phyloP scores from a whole-genome alignment of 163 green algal genomes.

The Trebouxiophyceae sp. region DNA sequence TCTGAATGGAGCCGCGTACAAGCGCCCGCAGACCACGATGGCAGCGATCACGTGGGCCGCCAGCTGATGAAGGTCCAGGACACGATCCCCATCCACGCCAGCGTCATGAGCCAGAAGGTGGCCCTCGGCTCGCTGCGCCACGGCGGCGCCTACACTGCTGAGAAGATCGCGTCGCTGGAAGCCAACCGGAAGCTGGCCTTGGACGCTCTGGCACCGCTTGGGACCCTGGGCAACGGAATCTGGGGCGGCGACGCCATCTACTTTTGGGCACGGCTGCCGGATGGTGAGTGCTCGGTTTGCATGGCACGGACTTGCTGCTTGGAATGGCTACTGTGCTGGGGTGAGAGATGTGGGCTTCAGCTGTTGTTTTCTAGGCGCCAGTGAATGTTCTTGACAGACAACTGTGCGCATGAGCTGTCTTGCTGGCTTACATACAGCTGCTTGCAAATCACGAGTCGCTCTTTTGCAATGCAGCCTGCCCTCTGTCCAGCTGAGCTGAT shows the following conservation, averaged over 20 bases:
- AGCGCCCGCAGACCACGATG: constrained; percentile 2
- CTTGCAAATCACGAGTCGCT: not conserved
- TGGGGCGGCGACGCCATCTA: constrained; percentile 14
- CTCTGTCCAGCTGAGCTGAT: not conserved
- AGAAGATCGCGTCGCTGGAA: constrained; percentile 1
- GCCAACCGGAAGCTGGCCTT: constrained; percentile 1
- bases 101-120: constrained; percentile 37
- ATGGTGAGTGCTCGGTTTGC: not conserved
- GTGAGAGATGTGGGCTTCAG: no score
- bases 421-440: not conserved
- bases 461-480: not conserved
- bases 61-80: constrained; percentile 75
- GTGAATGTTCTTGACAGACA: not conserved
- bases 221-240: constrained; percentile 1
- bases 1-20: no score
- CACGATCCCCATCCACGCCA: constrained; percentile 68
- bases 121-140: constrained; percentile 47
- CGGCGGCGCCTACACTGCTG: constrained; percentile 40
- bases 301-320: no score
- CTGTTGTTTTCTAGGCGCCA: no score
- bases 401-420: not conserved
- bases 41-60: constrained; percentile 30
- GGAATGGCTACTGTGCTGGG: no score
- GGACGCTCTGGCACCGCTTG: constrained; percentile 7
- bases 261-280: constrained; percentile 3